Percentiles rank a stretch among this genome's conserved stretches.
These are phyloP conservation scores for Berberis vulgaris DNA, from an alignment of 164 flowering plant species.

Conservation along the genomic window DNA sequence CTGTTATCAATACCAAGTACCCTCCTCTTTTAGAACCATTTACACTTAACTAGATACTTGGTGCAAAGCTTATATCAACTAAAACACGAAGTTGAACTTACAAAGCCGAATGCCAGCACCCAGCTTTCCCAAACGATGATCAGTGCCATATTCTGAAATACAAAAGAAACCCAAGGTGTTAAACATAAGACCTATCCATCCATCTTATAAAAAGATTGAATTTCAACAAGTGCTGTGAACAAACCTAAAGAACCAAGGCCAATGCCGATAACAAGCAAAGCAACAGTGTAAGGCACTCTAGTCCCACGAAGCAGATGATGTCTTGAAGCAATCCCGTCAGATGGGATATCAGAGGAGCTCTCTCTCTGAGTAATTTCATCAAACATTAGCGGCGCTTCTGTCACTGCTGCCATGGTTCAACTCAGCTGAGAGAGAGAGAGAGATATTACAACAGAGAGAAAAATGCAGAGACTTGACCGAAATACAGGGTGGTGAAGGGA, in stretches of 20 bases:
- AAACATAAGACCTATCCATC: neutral
- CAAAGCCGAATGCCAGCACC: conserved; percentile 88
- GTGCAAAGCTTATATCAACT: neutral
- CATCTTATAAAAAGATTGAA: neutral
- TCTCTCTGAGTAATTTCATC: no score
- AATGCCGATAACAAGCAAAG: conserved; percentile 72
- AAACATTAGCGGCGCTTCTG: no score
- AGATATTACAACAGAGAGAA: no score
- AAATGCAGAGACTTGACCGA: no score
- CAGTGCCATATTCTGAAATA: conserved; percentile 71
- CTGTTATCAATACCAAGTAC: conserved; percentile 28
- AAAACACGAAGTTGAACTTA: conserved; percentile 23
- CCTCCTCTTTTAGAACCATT: neutral
- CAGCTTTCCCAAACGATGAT: conserved; percentile 56
- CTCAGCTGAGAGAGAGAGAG: no score
- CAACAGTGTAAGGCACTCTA: conserved; percentile 88
- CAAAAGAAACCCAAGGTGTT: neutral
- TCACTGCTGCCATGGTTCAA: no score
- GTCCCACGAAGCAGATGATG: conserved; percentile 78
- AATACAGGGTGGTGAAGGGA: no score
- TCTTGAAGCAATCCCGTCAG: conserved; percentile 50
- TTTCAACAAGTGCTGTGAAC: neutral
- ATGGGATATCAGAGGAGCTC: no score
- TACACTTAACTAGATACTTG: neutral
- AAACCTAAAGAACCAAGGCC: conserved; percentile 79